Percentiles rank a stretch among this genome's conserved stretches.
phyloP scores from a whole-genome alignment of 805 yeast species.

The Candida coleopterorum region DNA sequence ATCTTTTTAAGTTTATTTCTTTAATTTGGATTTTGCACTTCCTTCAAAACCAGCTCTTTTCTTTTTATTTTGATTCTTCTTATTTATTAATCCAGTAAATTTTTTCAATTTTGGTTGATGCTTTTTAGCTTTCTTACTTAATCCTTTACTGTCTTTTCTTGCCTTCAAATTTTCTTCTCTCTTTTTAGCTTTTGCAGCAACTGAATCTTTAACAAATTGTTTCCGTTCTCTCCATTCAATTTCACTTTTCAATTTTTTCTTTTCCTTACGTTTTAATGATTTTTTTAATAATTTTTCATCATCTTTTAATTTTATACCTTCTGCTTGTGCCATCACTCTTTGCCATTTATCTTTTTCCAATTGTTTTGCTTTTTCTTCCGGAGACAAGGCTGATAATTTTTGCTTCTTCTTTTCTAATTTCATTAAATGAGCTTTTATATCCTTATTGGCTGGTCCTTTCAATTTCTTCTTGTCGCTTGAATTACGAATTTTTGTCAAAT shows the following conservation, averaged over 20 bases:
- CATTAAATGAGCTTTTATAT: slow-evolving; percentile 74
- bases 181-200: slow-evolving; percentile 73
- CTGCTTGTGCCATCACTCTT: slow-evolving; percentile 76
- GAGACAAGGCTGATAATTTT: slow-evolving; percentile 53
- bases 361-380: slow-evolving; percentile 54
- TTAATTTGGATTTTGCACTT: slow-evolving; percentile 39
- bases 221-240: slow-evolving; percentile 90
- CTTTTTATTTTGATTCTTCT: slow-evolving; percentile 23
- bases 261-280: slow-evolving; percentile 79
- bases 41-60: slow-evolving; percentile 94
- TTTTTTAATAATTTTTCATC: slow-evolving; percentile 85
- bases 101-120: slow-evolving; percentile 60
- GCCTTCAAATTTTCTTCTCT: slow-evolving; percentile 88
- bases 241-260: slow-evolving; percentile 79
- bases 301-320: slow-evolving; percentile 84
- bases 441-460: slow-evolving; percentile 84
- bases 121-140: slow-evolving; percentile 59
- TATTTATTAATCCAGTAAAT: slow-evolving; percentile 52
- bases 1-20: no score
- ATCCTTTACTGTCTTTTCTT: slow-evolving; percentile 79
- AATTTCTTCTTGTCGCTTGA: slow-evolving; percentile 46
- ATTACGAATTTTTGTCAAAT: slow-evolving; percentile 50
- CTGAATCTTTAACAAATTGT: slow-evolving; percentile 69
- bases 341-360: slow-evolving; percentile 82
- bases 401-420: slow-evolving; percentile 70